Evolutionary conservation across 2,329 filamentous ascomycete genomes (phyloP), one percentile per base, ranked within the genome.

Genomic region (Blastomyces emzantsi): DNA sequence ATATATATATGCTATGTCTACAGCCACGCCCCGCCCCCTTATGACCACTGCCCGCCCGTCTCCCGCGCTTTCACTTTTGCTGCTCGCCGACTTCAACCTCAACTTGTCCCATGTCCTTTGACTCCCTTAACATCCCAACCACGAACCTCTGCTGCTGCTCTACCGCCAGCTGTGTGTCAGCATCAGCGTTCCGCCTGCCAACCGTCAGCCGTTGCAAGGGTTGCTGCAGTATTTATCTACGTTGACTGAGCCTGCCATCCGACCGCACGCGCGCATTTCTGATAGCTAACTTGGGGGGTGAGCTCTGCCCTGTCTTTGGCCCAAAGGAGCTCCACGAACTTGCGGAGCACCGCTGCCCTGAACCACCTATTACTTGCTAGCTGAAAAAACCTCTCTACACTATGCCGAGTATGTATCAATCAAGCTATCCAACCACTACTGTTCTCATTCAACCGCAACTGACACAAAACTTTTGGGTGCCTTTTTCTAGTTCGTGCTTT

Each of bases 401-500:
- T 15, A 63, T 63, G 75, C 73, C 75, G 64, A 74, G 75, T 77
- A 70, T 71, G 72, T 67, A 25, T 13, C 41, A 2, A 39, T 15
- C 8, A 19, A 28, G 19, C 8, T 17, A 39, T 33, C 47, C 62
- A 33, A 58, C 62, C 19, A 19, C 6, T 55, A 5, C 45, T 36
- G 19, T 39, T 36, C 1, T 47, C 11, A 17, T 36, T 36, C 1
- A 30, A 8, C 30, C 30, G 9, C 28, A 55, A 22, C 52, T 55
- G 17, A 55, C 52, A 15, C 49, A 8, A 36, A 19, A 22, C 30
- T 4, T 60, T 63, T 11, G 36, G 36, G 36, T 30, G 41, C 65
- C 43, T 39, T 28, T 49, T 60, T 63, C 55, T 64, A 81, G 79
- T 81, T 70, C 78, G 78, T 68, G 75, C 75, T 65, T 81, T 86